Conservation (phyloP, 2,329 filamentous ascomycete species). For the Knoxdaviesia capensis region DNA sequence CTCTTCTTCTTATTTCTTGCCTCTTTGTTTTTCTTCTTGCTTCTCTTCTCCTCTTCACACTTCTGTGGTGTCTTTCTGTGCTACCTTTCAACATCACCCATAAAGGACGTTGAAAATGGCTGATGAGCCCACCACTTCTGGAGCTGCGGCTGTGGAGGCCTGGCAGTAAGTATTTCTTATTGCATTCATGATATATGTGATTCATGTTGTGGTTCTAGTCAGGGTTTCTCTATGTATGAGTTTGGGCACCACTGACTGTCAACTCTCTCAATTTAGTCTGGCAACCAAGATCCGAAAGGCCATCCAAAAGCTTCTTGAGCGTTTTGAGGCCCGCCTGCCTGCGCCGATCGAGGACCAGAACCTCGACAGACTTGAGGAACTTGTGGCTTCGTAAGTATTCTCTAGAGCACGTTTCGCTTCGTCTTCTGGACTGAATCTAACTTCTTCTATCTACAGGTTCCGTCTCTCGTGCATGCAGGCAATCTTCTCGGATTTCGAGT, state of each 20-base stretch:
- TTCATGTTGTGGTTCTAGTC: not conserved
- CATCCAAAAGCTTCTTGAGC: conserved; percentile 21
- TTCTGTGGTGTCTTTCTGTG: not conserved
- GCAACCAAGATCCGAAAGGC: conserved; percentile 22
- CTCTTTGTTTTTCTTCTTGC: not conserved
- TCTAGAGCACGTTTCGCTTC: too few species aligned
- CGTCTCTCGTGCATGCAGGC: conserved; percentile 51
- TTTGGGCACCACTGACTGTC: not conserved
- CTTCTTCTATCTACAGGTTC: conserved; percentile 2
- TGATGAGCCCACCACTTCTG: not conserved
- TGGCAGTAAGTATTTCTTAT: conserved; percentile 5
- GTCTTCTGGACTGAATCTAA: too few species aligned
- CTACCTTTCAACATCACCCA: not conserved
- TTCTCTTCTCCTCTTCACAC: not conserved
- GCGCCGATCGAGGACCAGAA: conserved; percentile 18
- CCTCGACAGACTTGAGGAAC: conserved; percentile 22
- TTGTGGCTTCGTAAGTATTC: conserved; percentile 19
- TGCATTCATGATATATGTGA: not conserved
- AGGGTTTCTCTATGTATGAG: not conserved
- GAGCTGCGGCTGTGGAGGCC: conserved; percentile 3
- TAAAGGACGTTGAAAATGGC: too few species aligned
- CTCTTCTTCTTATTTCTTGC: not conserved
- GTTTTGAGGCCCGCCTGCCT: conserved; percentile 16
- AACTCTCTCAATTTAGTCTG: conserved; percentile 12
- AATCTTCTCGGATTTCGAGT: conserved; percentile 52